Base-by-base conservation (phyloP, 2,329 filamentous ascomycete species). In the Zymoseptoria brevis region DNA sequence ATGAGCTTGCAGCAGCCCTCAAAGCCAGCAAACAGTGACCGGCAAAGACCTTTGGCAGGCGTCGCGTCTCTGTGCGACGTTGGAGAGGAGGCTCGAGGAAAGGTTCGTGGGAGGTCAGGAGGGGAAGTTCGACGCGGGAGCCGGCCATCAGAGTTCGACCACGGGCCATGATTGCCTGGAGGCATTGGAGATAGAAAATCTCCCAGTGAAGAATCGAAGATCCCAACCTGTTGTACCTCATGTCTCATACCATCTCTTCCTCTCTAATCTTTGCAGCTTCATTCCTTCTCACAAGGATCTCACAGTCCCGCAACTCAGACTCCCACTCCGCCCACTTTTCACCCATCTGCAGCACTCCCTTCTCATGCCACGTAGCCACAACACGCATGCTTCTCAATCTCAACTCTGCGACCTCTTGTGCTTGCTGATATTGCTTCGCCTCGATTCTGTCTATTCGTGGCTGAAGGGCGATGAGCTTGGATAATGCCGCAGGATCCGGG, bases 261-360 rank as follows among this genome's bases (percentile, higher is more conserved):
- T 83, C 81, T 63, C 77, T 78, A 67, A 77, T 81, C 67, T 77
- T 80, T 73, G 74, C 74, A 63, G 77, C 78, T 70, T 91, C 88
- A 55, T 78, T 78, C 68, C 87, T 81, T 70, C 84, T 80, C 2
- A 93, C 78, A 8, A 78, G 77, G 57, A 83, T 80, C 75, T 94
- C 89, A 7, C 84, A 81, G 61, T 79, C 77, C 72, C 83, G 82
- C 11, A 92, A 73, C 54, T 87, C 79, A 35, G 82, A 80, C 74
- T 95, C 88, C 69, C 87, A 84, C 55, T 87, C 84, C 21, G 87
- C 87, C 76, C 90, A 86, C 59, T 82, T 81, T 65, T 85, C 82
- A 0, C 87, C 87, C 65, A 83, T 84, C 9, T 81, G 81, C 53
- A 96, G 76, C 50, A 94, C 79, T 3, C 85, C 83, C 22, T 83